Evolutionary conservation across 2,329 filamentous ascomycete species (phyloP).

Genomic region (Pseudocercospora musae): DNA sequence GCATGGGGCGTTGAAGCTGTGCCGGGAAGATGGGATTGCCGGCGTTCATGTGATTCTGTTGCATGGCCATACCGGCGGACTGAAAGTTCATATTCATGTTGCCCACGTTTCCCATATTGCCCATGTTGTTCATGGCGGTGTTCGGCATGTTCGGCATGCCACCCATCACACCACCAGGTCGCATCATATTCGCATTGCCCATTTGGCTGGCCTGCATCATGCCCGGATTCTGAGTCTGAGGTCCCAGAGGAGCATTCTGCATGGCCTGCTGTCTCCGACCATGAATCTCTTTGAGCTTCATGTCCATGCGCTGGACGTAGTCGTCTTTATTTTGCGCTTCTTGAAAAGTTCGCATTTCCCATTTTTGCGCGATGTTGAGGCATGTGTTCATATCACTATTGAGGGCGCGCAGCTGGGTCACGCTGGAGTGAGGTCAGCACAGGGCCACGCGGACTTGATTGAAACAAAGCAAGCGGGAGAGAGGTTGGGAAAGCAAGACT

Average conservation of each 20-base stretch:
- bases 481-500: not conserved
- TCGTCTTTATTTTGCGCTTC: constrained; percentile 27
- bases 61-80: constrained; percentile 17
- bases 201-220: constrained; percentile 15
- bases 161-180: constrained; percentile 35
- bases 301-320: constrained; percentile 27
- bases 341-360: constrained; percentile 27
- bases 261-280: constrained; percentile 21
- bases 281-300: constrained; percentile 30
- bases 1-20: constrained; percentile 31
- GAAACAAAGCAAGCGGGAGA: constrained; percentile 1
- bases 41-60: constrained; percentile 23
- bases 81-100: constrained; percentile 24
- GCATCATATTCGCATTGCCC: constrained; percentile 18
- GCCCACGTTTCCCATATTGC: constrained; percentile 25
- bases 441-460: not conserved
- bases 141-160: constrained; percentile 15
- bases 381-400: constrained; percentile 25
- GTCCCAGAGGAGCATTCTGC: constrained; percentile 14
- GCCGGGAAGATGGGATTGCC: constrained; percentile 26
- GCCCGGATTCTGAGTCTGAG: constrained; percentile 5
- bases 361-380: constrained; percentile 27
- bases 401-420: constrained; percentile 24
- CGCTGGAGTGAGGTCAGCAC: constrained; percentile 14
- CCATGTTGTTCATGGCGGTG: constrained; percentile 35